Percentiles rank a stretch among this genome's conserved stretches.
These are phyloP conservation scores for Sporothrix pallida DNA, from an alignment of 2,329 filamentous ascomycete genomes.

Conservation along the genomic window DNA sequence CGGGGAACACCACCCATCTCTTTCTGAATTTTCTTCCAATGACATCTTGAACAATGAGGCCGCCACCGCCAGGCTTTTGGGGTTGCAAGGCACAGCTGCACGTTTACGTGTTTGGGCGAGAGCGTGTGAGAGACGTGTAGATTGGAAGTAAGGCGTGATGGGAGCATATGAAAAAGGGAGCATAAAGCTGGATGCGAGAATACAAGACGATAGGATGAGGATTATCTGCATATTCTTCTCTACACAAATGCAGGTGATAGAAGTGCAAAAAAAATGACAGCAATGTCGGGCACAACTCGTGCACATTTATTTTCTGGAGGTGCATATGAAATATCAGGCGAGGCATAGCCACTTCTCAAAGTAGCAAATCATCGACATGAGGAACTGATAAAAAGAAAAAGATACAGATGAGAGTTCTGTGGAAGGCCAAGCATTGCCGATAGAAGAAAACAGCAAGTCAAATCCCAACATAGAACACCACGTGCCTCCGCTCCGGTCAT, in stretches of 20 bases:
- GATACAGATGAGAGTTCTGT: no score
- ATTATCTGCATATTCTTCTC: not conserved
- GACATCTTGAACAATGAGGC: not conserved
- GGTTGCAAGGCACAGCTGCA: conserved; percentile 14
- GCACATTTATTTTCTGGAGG: not conserved
- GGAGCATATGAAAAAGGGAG: not conserved
- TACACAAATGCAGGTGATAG: not conserved
- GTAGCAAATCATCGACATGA: not conserved
- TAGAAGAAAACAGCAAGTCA: no score
- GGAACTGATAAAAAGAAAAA: no score
- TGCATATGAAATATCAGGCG: not conserved
- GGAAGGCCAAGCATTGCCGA: no score
- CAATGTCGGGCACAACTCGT: conserved; percentile 5
- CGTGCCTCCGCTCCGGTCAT: not conserved
- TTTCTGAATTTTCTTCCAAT: not conserved
- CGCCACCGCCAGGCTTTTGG: conserved; percentile 13
- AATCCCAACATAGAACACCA: not conserved
- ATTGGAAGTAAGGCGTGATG: not conserved
- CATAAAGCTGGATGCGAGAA: no score
- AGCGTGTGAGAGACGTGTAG: conserved; percentile 1
- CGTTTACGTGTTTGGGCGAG: conserved; percentile 26
- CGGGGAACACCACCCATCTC: not conserved
- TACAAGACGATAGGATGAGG: not conserved
- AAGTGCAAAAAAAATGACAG: not conserved
- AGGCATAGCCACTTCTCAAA: not conserved